Evolutionary conservation across 2,329 filamentous ascomycete species (phyloP).

Genomic region (Clonostachys solani): DNA sequence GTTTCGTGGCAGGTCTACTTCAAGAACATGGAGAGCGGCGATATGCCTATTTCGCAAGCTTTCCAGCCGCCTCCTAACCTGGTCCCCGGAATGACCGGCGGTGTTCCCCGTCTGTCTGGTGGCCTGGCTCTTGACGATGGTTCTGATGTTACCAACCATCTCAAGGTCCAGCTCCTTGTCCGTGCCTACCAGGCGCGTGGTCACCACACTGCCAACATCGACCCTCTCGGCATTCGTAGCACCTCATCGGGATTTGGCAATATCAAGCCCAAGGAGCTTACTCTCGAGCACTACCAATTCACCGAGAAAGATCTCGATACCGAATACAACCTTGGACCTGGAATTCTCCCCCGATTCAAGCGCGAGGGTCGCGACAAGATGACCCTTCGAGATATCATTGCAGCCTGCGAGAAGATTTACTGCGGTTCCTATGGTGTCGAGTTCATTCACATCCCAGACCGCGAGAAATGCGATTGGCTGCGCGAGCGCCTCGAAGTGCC

Average conservation of each 20-base stretch:
- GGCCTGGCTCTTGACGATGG: constrained; percentile 65
- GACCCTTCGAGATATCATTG: constrained; percentile 91
- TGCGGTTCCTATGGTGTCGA: constrained; percentile 96
- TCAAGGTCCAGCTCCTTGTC: constrained; percentile 96
- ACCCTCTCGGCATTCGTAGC: constrained; percentile 82
- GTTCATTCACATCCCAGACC: constrained; percentile 97
- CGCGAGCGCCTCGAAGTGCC: constrained; percentile 92
- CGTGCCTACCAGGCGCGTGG: constrained; percentile 97
- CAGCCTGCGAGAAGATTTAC: constrained; percentile 90
- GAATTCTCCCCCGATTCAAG: constrained; percentile 92
- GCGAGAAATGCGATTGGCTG: constrained; percentile 97
- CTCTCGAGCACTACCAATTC: constrained; percentile 90
- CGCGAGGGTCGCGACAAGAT: constrained; percentile 87
- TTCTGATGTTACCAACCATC: constrained; percentile 86
- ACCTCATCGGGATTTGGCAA: constrained; percentile 6
- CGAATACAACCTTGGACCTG: constrained; percentile 87
- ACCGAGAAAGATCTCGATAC: constrained; percentile 89
- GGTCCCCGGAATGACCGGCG: constrained; percentile 72
- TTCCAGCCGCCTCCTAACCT: constrained; percentile 95
- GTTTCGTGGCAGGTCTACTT: constrained; percentile 99
- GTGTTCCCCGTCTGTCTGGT: constrained; percentile 69
- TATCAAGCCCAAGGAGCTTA: constrained; percentile 76
- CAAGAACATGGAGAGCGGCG: constrained; percentile 97
- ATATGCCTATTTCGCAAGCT: constrained; percentile 95
- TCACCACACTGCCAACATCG: constrained; percentile 97